Base-by-base conservation (phyloP, 192 early-diverging fungal species). In the Entomortierella chlamydospora region DNA sequence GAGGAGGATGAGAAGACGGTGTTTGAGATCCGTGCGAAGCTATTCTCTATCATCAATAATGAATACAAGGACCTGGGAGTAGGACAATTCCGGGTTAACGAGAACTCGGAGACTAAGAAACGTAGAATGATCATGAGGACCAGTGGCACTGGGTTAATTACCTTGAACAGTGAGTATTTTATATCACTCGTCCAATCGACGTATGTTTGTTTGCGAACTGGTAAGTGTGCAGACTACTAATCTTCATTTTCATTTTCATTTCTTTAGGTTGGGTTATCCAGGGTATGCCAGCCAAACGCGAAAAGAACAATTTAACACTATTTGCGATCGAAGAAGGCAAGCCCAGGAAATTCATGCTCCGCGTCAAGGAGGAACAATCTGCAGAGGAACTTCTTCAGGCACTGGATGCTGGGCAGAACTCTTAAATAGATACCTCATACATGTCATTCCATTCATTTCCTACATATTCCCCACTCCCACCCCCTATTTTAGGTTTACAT, bases 111-210 rank as follows among this genome's bases (percentile, higher is more conserved):
- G 17, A 53, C 64, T 0, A 68, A 55, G 43, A 67, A 51, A 26
- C 57, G 73, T 6, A 47, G 73, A 0, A 68, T 76, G 73, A 62
- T 76, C 18, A 76, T 76, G 73, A 37, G 73, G 20, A 57, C 26
- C 9, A 52, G 31, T 10, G 64, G 51, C 15, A 62, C 65, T 0
- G 73, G 73, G 0, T 25, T 56, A 9, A 22, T 76, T 23, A 57
- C 20, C 12, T 18, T 76, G 51, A 76, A 76, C 45, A 68, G 64
- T 72, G 54, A 28, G 61, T 62, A 25, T 10, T 69, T 18, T 34
- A 18, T 52, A 2, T 52, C 25, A 30, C 18, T 23, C 0, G 13
- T 29, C 6, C 13, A 22, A 23, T 28, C 28, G 28, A n/a, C 17
- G 12, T 0, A 29, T 17, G 49, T 15, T 25, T n/a, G 11, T 1